Base-by-base conservation (phyloP, 352 stramenopile genomes). In the Globisporangium apiculatum region DNA sequence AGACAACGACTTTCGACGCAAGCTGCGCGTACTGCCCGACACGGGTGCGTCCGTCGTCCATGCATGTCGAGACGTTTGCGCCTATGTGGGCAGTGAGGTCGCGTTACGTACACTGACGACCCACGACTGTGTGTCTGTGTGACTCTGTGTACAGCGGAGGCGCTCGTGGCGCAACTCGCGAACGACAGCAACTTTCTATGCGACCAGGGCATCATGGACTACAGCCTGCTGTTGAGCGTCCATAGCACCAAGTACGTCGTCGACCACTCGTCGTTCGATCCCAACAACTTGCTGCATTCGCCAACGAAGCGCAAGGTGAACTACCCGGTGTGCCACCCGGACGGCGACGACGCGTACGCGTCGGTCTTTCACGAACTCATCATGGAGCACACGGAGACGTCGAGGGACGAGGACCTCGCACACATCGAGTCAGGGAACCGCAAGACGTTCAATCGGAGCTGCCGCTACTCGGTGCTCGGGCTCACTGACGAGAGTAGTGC, bases 151-250 rank as follows among this genome's bases (percentile, higher is more conserved):
- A 51, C 55, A 72, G 81, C 81, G 36, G 63, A 81, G 15, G 73
- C 72, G 17, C 75, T 92, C 40, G 73, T 92, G 18, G 55, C 60
- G 0, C 80, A 92, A 57, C 69, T 96, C 24, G 74, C 85, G 48
- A 70, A 59, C 10, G 86, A 96, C 51, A 89, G 72, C 56, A 72
- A 72, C 7, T 96, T 95, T 47, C 60, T 96, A 37, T 73, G 75
- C 24, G 64, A 72, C 9, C 77, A 93, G 61, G 86, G 86, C 15
- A 90, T 96, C 62, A 96, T 94, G 70, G 88, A 96, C 69, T 96
- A 96, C 67, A 92, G 78, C 24, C 60, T 96, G 35, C 59, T 96
- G 18, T 55, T 96, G 10, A 91, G 87, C 66, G 74, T 96, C 3
- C 82, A 91, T 69, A 91, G 78, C 60, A 89, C 81, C 36, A 91